Conservation (phyloP, 495 filamentous ascomycete species). For the Podospora sp. region DNA sequence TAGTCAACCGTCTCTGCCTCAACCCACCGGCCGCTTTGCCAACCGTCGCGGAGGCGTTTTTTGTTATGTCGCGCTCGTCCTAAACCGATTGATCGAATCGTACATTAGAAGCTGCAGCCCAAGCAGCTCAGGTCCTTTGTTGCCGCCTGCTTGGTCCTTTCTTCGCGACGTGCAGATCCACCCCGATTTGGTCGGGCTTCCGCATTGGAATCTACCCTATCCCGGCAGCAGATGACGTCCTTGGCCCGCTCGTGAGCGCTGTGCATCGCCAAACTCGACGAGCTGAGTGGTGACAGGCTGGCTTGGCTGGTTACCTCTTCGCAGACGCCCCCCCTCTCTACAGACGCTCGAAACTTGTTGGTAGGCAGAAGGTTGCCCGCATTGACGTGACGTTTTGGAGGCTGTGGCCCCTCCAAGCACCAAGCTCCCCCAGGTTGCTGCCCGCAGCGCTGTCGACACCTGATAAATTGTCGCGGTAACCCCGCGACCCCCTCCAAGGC, state of each 20-base stretch:
- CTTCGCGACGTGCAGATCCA: not conserved
- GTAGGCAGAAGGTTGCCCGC: constrained; percentile 1
- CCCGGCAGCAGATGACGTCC: constrained; percentile 21
- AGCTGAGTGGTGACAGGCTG: constrained; percentile 2
- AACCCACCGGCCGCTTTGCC: not conserved
- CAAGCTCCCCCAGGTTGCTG: not conserved
- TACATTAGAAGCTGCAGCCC: not conserved
- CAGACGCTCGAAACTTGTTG: constrained; percentile 3
- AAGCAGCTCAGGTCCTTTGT: not conserved
- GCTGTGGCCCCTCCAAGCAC: constrained; percentile 11
- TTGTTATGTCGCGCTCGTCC: not conserved
- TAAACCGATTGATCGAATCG: constrained; percentile 1
- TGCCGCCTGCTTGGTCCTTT: constrained; percentile 2
- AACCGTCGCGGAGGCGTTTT: not conserved
- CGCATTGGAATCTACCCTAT: not conserved
- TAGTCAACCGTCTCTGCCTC: not conserved
- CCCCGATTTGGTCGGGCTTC: not conserved
- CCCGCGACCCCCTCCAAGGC: constrained; percentile 26
- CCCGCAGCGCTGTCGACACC: not conserved
- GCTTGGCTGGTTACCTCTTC: not conserved
- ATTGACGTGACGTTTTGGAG: constrained; percentile 12
- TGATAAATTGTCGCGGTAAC: constrained; percentile 25
- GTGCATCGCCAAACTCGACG: constrained; percentile 10
- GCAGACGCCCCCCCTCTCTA: not conserved
- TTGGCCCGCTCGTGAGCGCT: constrained; percentile 14